Conservation (phyloP, 805 yeast genomes). For the Diddensiella transvaalensis region DNA sequence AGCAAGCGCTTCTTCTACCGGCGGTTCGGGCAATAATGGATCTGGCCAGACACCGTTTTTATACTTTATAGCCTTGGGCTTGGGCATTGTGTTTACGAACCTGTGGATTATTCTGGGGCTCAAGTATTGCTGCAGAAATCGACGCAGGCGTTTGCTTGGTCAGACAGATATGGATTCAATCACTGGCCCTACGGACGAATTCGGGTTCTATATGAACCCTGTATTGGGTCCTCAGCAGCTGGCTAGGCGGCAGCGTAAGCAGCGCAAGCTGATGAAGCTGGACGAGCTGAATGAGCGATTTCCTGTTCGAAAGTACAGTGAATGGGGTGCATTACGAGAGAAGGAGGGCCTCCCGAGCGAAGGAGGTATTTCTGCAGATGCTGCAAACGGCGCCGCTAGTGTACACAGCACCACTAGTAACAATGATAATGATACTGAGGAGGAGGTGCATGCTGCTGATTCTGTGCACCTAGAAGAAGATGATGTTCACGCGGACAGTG, state of each 20-base stretch:
- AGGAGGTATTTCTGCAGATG: constrained; percentile 23
- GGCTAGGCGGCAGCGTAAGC: constrained; percentile 19
- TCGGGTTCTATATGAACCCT: constrained; percentile 19
- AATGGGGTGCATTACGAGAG: constrained; percentile 30
- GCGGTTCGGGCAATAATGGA: background rate
- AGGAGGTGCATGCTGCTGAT: background rate
- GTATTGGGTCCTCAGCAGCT: constrained; percentile 19
- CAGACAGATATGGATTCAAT: constrained; percentile 11
- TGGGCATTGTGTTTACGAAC: constrained; percentile 35
- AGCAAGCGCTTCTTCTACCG: background rate
- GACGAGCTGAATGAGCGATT: constrained; percentile 31
- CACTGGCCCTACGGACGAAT: constrained; percentile 8
- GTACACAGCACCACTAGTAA: background rate
- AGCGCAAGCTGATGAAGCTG: constrained; percentile 27
- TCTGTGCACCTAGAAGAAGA: background rate
- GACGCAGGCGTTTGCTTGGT: constrained; percentile 23
- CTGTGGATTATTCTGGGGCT: constrained; percentile 36
- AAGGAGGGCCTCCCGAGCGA: constrained; percentile 15
- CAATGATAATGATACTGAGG: background rate
- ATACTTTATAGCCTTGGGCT: constrained; percentile 37
- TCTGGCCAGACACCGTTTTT: constrained; percentile 27
- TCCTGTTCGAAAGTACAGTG: constrained; percentile 31
- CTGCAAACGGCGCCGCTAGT: constrained; percentile 5
- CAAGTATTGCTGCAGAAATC: constrained; percentile 30
- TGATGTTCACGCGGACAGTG: background rate